Evolutionary conservation across 208 protist genomes (phyloP).

Genomic region (Naegleria lovaniensis): DNA sequence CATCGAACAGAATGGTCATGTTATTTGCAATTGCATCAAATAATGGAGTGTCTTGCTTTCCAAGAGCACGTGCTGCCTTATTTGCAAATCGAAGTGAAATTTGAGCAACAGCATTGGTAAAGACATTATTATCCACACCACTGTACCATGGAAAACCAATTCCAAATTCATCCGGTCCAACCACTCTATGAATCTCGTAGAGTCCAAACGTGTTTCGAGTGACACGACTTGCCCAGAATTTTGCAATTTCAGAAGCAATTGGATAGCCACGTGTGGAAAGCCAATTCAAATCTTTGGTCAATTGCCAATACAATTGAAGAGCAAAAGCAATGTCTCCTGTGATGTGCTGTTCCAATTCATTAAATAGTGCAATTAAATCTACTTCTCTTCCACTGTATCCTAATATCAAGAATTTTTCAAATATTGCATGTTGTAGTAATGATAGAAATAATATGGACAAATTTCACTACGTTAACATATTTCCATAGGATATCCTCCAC

Average conservation of each 20-base stretch:
- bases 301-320: conserved; percentile 37
- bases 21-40: not conserved
- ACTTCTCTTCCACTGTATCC: not conserved
- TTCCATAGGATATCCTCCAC: too few species aligned
- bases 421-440: conserved; percentile 22
- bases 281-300: conserved; percentile 34
- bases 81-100: conserved; percentile 26
- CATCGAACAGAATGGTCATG: conserved; percentile 8
- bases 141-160: not conserved
- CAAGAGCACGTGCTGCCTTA: not conserved
- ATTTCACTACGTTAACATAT: too few species aligned
- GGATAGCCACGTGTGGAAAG: conserved; percentile 29
- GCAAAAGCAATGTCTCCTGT: conserved; percentile 45
- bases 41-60: not conserved
- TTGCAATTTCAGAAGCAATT: conserved; percentile 35
- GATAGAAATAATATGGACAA: too few species aligned
- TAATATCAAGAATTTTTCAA: conserved; percentile 27
- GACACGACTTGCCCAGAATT: conserved; percentile 47
- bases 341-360: conserved; percentile 46
- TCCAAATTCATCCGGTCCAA: conserved; percentile 50
- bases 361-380: not conserved
- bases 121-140: conserved; percentile 44
- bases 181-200: conserved; percentile 39
- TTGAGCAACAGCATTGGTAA: conserved; percentile 46
- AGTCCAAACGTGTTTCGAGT: not conserved